Evolutionary conservation across 192 early-diverging fungal genomes (phyloP).

Genomic region (Coemansia sp.): DNA sequence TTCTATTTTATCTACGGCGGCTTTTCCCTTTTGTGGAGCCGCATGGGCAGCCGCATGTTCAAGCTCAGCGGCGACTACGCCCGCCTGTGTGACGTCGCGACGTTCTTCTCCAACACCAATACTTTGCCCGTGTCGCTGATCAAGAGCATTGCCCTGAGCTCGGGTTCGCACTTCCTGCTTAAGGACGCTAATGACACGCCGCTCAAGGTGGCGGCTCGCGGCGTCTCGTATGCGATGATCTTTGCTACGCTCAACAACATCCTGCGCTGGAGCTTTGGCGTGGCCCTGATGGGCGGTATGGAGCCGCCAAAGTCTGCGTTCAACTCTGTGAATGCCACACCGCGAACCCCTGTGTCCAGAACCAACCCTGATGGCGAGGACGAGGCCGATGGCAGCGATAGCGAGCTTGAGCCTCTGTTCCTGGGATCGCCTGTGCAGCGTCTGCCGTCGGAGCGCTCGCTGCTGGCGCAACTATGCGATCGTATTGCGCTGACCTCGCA

Average conservation of each 20-base stretch:
- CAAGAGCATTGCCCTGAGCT: constrained; percentile 58
- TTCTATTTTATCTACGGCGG: constrained; percentile 55
- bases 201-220: constrained; percentile 55
- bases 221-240: constrained; percentile 78
- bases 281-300: constrained; percentile 58
- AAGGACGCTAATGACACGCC: constrained; percentile 49
- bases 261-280: constrained; percentile 77
- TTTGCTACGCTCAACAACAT: constrained; percentile 79
- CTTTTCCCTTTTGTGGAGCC: constrained; percentile 45
- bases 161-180: constrained; percentile 46
- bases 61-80: constrained; percentile 56
- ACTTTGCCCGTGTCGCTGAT: constrained; percentile 71
- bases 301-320: constrained; percentile 24
- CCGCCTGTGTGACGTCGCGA: constrained; percentile 63
- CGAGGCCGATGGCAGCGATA: constrained; percentile 1
- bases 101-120: constrained; percentile 74
- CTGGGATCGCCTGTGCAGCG: constrained; percentile 29
- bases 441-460: not conserved
- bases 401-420: constrained; percentile 38
- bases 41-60: constrained; percentile 37
- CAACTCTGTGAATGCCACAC: constrained; percentile 36
- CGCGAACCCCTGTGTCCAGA: constrained; percentile 22
- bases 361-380: not conserved
- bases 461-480: not conserved
- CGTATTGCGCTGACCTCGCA: not conserved